Evolutionary conservation across 352 stramenopile species (phyloP).

Genomic region (Globisporangium camurandrum): DNA sequence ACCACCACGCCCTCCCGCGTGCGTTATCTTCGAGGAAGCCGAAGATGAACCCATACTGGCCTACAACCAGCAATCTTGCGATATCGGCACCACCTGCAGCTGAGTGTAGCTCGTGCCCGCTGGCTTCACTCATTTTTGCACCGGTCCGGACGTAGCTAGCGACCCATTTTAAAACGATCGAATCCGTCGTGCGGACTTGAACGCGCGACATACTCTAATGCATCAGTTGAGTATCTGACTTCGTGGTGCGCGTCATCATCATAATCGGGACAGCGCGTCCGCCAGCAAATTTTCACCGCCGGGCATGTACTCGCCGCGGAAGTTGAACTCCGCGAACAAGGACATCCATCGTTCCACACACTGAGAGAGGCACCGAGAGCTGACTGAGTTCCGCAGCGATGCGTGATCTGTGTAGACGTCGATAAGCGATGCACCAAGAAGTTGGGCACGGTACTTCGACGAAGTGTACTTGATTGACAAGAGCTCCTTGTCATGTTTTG

Average conservation of each 20-base stretch:
- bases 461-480: background rate
- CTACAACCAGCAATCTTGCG: conserved; percentile 1
- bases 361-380: conserved; percentile 13
- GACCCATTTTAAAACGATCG: conserved; percentile 4
- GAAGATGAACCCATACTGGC: conserved; percentile 2
- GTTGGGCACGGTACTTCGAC: background rate
- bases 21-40: background rate
- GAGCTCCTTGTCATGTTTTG: background rate
- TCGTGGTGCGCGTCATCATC: too few relatives aligned
- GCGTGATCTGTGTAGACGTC: conserved; percentile 18
- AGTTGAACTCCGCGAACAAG: conserved; percentile 25
- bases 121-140: conserved; percentile 2
- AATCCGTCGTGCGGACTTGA: too few relatives aligned
- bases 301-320: too few relatives aligned
- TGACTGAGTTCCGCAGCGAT: conserved; percentile 11
- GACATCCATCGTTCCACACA: conserved; percentile 19
- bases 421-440: background rate
- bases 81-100: background rate
- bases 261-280: too few relatives aligned
- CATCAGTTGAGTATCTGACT: too few relatives aligned
- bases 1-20: background rate
- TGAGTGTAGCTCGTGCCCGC: background rate
- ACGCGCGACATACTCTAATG: too few relatives aligned
- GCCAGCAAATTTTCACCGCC: too few relatives aligned
- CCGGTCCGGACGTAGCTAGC: background rate